Evolutionary conservation across 805 yeast genomes (phyloP), one percentile per base, ranked within the genome.

Genomic region (Yarrowia deformans): DNA sequence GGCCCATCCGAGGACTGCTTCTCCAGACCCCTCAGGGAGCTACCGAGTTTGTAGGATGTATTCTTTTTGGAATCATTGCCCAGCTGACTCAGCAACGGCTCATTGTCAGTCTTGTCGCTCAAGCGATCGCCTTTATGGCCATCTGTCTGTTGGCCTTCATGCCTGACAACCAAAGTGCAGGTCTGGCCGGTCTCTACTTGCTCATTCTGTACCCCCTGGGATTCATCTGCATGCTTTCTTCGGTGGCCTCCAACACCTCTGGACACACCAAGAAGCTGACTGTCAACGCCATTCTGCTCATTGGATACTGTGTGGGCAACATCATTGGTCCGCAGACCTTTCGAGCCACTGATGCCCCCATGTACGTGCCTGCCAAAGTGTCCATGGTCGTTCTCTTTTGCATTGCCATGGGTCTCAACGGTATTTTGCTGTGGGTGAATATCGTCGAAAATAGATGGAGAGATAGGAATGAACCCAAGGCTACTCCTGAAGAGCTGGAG

Each of bases 281-380:
- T 6, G 82, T 86, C 35, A 85, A 86, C 67, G 88, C 89, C 7
- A 76, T 87, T 43, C 83, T 83, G 60, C 81, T 90, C 77, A 82
- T 89, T 70, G 89, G 87, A 6, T 90, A 88, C 75, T 86, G 90
- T 49, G 84, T 86, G 55, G 90, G 91, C 16, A 87, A 88, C 76
- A 80, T 89, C 48, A 84, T 88, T 69, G 94, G 93, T 1, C 93
- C 95, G 6, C 92, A 88, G 77, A 82, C 90, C 19, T 90, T 90
- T 79, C 82, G 80, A 70, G 77, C 83, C 0, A 72, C 77, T 7
- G 85, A 88, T 70, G 87, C 86, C n/a, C 93, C 93, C 8, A 74
- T 77, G 49, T 90, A 89, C 73, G 78, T 60, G 80, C 86, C 83
- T 81, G 88, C 73, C 83, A 90, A 52, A 83, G 87, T 39, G 81